A percentile compares a stretch with the other conserved stretches of the same genome.
phyloP scores from a whole-genome alignment of 257 asterid species.

The Primulina eburnea region DNA sequence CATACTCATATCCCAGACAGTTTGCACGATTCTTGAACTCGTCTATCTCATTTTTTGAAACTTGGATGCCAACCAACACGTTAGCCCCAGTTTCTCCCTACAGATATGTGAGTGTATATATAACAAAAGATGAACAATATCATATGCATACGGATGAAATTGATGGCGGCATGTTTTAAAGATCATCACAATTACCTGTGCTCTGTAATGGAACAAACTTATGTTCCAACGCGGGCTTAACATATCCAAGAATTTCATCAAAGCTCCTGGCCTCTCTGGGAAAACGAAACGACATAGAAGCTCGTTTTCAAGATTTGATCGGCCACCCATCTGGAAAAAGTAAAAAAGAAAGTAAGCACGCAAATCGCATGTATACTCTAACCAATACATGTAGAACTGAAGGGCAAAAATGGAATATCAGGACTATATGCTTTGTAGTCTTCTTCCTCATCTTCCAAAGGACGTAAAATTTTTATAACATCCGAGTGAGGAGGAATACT shows the following conservation, averaged over 20 bases:
- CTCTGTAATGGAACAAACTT: conserved; percentile 92
- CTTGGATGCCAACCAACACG: conserved; percentile 92
- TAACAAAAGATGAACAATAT: not conserved
- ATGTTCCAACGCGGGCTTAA: conserved; percentile 96
- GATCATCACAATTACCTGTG: conserved; percentile 53
- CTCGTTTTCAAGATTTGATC: conserved; percentile 73
- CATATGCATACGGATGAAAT: not conserved
- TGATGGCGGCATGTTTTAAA: not conserved
- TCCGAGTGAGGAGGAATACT: not conserved
- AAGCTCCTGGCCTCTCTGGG: conserved; percentile 93
- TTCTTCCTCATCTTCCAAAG: not conserved
- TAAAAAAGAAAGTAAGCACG: not conserved
- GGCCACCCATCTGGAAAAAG: conserved; percentile 82
- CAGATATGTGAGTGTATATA: conserved; percentile 5
- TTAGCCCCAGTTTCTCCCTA: conserved; percentile 97
- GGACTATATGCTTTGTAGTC: not conserved
- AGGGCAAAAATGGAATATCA: not conserved
- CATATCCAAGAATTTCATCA: conserved; percentile 80
- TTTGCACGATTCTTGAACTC: conserved; percentile 63
- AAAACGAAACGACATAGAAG: conserved; percentile 81
- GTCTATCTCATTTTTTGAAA: conserved; percentile 52
- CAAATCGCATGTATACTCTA: too few relatives aligned
- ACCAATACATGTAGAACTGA: not conserved
- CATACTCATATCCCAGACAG: conserved; percentile 72
- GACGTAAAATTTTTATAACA: not conserved